phyloP scores from a whole-genome alignment of 2,329 filamentous ascomycete genomes.

The Colletotrichum brevisporum region DNA sequence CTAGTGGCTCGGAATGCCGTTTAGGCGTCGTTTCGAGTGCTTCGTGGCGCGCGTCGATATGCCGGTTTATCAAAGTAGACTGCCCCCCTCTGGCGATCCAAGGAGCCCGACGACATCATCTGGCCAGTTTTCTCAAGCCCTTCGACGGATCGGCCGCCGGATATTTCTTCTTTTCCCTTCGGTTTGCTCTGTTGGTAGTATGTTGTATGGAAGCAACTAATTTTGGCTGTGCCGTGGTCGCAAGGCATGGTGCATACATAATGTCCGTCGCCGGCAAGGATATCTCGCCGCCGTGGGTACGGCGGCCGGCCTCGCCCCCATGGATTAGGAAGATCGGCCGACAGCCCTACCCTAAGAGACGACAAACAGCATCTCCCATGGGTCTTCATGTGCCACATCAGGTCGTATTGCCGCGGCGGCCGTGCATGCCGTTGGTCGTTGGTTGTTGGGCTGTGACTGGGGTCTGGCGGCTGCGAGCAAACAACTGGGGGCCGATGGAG shows the following conservation, averaged over 20 bases:
- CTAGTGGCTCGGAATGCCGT: neutral
- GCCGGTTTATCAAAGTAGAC: slow-evolving; percentile 1
- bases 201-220: too few species aligned
- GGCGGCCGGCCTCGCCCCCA: neutral
- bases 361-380: neutral
- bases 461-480: neutral
- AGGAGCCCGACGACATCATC: neutral
- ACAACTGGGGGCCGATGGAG: neutral
- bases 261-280: too few species aligned
- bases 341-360: neutral
- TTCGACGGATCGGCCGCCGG: too few species aligned
- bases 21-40: neutral
- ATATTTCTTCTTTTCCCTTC: too few species aligned
- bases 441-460: neutral
- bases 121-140: neutral
- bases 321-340: neutral
- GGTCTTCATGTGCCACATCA: neutral
- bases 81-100: neutral
- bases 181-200: too few species aligned
- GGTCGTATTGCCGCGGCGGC: neutral
- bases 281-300: neutral
- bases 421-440: neutral
- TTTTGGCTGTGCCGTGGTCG: too few species aligned
- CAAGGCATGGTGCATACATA: too few species aligned
- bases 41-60: neutral